Evolutionary conservation across 768 basidiomycete species (phyloP).

Genomic region (Mycena rosella): DNA sequence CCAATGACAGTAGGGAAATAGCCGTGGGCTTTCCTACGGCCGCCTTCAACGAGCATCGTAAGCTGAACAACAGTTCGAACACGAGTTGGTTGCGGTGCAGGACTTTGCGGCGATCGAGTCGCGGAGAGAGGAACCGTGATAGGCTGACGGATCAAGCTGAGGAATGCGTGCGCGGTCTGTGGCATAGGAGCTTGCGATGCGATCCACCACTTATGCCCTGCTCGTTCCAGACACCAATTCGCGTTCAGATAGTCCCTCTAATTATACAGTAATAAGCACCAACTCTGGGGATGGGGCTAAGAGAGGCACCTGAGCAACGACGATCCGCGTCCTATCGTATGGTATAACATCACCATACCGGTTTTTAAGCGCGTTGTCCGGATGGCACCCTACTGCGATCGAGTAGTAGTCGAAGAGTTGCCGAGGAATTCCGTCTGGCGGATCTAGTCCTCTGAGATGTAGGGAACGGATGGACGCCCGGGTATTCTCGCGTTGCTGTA

Average conservation of each 20-base stretch:
- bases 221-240: constrained; percentile 84
- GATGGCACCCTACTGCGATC: constrained; percentile 60
- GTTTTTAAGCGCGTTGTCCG: constrained; percentile 63
- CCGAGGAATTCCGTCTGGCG: constrained; percentile 35
- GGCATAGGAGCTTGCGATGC: constrained; percentile 87
- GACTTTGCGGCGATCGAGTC: constrained; percentile 7
- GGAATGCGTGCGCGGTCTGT: constrained; percentile 78
- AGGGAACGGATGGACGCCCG: constrained; percentile 46
- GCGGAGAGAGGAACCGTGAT: constrained; percentile 48
- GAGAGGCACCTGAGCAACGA: constrained; percentile 41
- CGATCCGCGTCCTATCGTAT: constrained; percentile 85
- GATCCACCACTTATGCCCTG: constrained; percentile 85
- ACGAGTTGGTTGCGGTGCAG: constrained; percentile 51
- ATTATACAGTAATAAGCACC: background rate
- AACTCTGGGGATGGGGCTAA: background rate
- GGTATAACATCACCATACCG: constrained; percentile 82
- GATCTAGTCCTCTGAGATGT: constrained; percentile 38
- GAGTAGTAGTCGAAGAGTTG: constrained; percentile 63
- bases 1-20: constrained; percentile 81
- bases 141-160: constrained; percentile 74
- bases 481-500: constrained; percentile 31
- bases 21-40: constrained; percentile 77
- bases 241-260: constrained; percentile 84
- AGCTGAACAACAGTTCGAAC: constrained; percentile 87
- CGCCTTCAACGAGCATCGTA: constrained; percentile 77